Evolutionary conservation across 1,139 yeast species (phyloP).

Genomic region (Keqinozyma sinolaborantium): DNA sequence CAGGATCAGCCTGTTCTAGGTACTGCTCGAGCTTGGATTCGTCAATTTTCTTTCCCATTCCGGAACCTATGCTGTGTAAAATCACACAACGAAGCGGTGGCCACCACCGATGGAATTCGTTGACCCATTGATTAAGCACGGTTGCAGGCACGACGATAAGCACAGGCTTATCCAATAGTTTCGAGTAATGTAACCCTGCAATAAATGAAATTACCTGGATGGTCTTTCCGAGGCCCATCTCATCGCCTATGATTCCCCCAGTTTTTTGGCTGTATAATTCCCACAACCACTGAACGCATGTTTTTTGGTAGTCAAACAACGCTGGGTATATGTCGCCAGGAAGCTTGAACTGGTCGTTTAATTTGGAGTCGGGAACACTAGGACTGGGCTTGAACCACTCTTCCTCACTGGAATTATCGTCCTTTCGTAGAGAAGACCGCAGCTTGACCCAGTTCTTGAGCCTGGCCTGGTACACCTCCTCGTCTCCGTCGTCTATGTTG

Average conservation of each 20-base stretch:
- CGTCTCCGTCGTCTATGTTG: slow-evolving; percentile 80
- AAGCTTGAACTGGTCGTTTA: slow-evolving; percentile 64
- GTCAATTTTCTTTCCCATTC: slow-evolving; percentile 52
- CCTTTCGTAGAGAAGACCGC: slow-evolving; percentile 33
- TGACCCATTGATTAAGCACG: slow-evolving; percentile 93
- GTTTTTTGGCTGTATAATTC: slow-evolving; percentile 82
- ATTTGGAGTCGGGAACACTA: slow-evolving; percentile 63
- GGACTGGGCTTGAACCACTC: slow-evolving; percentile 83
- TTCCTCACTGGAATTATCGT: slow-evolving; percentile 32
- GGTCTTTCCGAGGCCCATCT: slow-evolving; percentile 97
- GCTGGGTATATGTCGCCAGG: slow-evolving; percentile 93
- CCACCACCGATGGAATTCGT: slow-evolving; percentile 97
- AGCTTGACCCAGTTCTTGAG: slow-evolving; percentile 55
- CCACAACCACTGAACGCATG: slow-evolving; percentile 81
- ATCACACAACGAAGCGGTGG: slow-evolving; percentile 87
- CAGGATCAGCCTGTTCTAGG: slow-evolving; percentile 45
- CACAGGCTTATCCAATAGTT: slow-evolving; percentile 70
- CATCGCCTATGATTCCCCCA: slow-evolving; percentile 96
- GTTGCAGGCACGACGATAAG: slow-evolving; percentile 95
- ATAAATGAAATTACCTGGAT: slow-evolving; percentile 86
- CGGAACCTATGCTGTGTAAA: slow-evolving; percentile 89
- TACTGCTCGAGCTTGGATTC: slow-evolving; percentile 52
- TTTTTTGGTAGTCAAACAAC: slow-evolving; percentile 87
- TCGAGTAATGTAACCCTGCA: slow-evolving; percentile 87
- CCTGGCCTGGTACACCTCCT: slow-evolving; percentile 54